Evolutionary conservation across 1,284 basidiomycete species (phyloP), one percentile per base, ranked within the genome.

Genomic region (Cutaneotrichosporon sp.): DNA sequence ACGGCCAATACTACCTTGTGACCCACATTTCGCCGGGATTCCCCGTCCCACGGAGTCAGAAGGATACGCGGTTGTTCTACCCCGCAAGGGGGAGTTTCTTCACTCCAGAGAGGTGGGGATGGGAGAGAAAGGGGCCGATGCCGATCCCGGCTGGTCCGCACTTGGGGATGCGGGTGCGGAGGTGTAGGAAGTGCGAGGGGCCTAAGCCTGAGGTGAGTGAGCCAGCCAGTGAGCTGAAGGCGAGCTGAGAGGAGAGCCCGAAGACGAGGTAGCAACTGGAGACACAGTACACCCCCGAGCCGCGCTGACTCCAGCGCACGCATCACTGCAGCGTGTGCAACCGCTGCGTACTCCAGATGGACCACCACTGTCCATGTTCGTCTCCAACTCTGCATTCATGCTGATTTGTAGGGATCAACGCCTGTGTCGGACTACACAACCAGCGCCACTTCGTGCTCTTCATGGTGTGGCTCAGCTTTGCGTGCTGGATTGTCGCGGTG

Each of bases 261-360:
- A 32, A 55, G 10, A 52, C 22, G 22, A 26, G 26, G 2, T 26
- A 26, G 26, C 26, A 26, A 26, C 26, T 26, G 26, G 26, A 26
- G 26, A 26, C 26, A 3, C 26, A 26, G 26, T 3, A 3, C 26
- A 26, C 26, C 26, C 26, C 3, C 26, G 26, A 26, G 26, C 26
- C 26, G 50, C 7, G 55, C 59, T 66, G 53, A 64, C 36, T 6
- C 46, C 82, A 97, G 88, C 88, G 97, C 77, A 85, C 95, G 3
- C 96, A 99, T 77, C 97, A 99, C 80, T 99, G 96, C 81, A 86
- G 89, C 11, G 89, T 97, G 69, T 99, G 96, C 80, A 91, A 92
- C 69, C 86, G 86, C 60, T 99, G 97, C 77, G 86, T 97, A 26
- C 81, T 98, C 58, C 93, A 97, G 77, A 98, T 90, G 81, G 94